phyloP scores from a whole-genome alignment of 306 rosid species.

The Prunus armeniaca region DNA sequence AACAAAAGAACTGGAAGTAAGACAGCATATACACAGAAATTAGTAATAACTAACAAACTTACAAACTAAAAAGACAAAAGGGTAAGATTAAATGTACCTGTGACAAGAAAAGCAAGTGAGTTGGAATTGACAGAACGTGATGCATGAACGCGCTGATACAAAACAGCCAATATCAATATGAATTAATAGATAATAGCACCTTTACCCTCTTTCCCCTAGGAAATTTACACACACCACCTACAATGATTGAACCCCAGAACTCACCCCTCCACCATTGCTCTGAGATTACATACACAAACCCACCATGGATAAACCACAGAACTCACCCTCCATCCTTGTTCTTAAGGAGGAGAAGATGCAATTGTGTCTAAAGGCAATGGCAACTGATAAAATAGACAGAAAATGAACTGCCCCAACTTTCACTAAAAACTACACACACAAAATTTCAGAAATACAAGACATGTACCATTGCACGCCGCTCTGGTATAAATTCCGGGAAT shows the following conservation, averaged over 20 bases:
- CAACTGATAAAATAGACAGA: neutral
- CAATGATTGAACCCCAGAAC: neutral
- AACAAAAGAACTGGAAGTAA: conserved; percentile 70
- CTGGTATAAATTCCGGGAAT: conserved; percentile 71
- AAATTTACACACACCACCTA: neutral
- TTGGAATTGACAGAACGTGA: conserved; percentile 78
- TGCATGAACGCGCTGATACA: conserved; percentile 61
- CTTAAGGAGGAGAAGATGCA: neutral
- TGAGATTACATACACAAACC: neutral
- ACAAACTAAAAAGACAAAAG: neutral
- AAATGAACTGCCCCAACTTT: neutral
- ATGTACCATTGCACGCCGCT: conserved; percentile 77
- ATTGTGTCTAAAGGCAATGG: neutral
- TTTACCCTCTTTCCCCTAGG: neutral
- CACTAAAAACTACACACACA: neutral
- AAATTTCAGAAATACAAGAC: neutral
- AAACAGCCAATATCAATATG: conserved; percentile 5
- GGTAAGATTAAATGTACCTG: conserved; percentile 51
- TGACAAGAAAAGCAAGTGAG: conserved; percentile 90
- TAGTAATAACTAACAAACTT: neutral
- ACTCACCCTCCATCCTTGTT: neutral
- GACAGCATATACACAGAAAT: conserved; percentile 13
- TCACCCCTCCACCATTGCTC: neutral
- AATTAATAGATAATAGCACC: neutral
- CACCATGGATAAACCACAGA: neutral